Evolutionary conservation across 768 basidiomycete genomes (phyloP), one percentile per base, ranked within the genome.

Genomic region (Porphyrellus cyaneotinctus): DNA sequence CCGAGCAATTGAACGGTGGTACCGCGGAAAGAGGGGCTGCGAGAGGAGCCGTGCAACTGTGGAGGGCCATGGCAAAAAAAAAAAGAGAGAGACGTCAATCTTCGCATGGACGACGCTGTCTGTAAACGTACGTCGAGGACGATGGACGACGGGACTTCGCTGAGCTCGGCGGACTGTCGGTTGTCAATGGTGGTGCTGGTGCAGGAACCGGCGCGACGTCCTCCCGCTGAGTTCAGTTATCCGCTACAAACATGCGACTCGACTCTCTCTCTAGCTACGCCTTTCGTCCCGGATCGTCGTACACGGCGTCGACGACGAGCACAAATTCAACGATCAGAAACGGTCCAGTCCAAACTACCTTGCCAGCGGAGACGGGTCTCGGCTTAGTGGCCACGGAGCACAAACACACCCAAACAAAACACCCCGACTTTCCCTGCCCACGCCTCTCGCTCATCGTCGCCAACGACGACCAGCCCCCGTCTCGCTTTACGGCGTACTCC

Each of bases 131-230:
- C 64, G 51, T 49, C 60, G 64, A 56, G 28, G 28, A 38, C 48
- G 50, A 32, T 36, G 43, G 35, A 22, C 45, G 60, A 58, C 60
- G 54, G 57, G 67, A 52, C 67, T 56, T 69, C 68, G 68, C 68
- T 69, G 68, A 69, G 68, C 69, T 69, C 62, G 55, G 67, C 67
- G 69, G 67, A 70, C 63, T 69, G 55, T 61, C 58, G 63, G 63
- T 66, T 45, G 58, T 43, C 23, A 47, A 52, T 46, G 51, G 32
- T 11, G 35, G 44, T 10, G 36, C 36, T 35, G 43, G 18, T 38
- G 43, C 26, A 45, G 51, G 38, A 51, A 51, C 22, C 43, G 43
- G 36, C 51, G 28, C 35, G 28, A 38, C 28, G 35, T 28, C 14
- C 42, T 48, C 39, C n/a, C 68, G 61, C 66, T 68, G 68, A 66